phyloP scores from a whole-genome alignment of 306 rosid species.

The Prunus mira region DNA sequence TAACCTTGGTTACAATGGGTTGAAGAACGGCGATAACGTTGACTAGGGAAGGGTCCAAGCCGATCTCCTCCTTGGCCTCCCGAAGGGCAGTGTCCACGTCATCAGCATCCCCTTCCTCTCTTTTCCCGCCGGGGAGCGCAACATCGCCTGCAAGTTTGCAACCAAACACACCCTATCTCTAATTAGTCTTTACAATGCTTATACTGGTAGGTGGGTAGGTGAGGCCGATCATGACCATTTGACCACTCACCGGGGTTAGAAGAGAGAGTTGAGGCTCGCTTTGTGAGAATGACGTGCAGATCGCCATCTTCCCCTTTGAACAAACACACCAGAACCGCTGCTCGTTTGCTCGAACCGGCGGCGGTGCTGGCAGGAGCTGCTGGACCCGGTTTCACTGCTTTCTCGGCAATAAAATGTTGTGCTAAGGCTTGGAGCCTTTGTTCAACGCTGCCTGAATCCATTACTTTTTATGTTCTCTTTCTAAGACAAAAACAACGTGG shows the following conservation, averaged over 20 bases:
- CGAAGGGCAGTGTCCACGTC: slow-evolving; percentile 72
- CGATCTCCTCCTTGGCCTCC: slow-evolving; percentile 91
- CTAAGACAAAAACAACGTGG: background rate
- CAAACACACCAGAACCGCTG: slow-evolving; percentile 71
- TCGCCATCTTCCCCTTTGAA: slow-evolving; percentile 46
- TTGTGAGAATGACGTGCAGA: slow-evolving; percentile 62
- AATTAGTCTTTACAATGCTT: too few species aligned
- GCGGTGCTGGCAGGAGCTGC: background rate
- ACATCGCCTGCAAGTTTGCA: slow-evolving; percentile 60
- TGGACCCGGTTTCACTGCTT: background rate
- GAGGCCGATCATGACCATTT: too few species aligned
- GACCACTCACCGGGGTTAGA: slow-evolving; percentile 56
- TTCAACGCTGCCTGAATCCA: slow-evolving; percentile 6
- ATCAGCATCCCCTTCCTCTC: slow-evolving; percentile 61
- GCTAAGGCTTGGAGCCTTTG: slow-evolving; percentile 48
- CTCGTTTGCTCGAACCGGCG: slow-evolving; percentile 33
- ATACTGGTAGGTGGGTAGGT: background rate
- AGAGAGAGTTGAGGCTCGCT: slow-evolving; percentile 70
- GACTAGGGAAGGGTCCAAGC: slow-evolving; percentile 75
- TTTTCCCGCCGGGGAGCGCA: slow-evolving; percentile 85
- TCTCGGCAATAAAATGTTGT: slow-evolving; percentile 24
- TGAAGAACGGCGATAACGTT: slow-evolving; percentile 51
- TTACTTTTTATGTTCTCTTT: background rate
- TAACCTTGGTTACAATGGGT: slow-evolving; percentile 36
- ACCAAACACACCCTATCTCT: slow-evolving; percentile 19